phyloP scores from a whole-genome alignment of 1,284 basidiomycete species.

The Pterulicium gracile region DNA sequence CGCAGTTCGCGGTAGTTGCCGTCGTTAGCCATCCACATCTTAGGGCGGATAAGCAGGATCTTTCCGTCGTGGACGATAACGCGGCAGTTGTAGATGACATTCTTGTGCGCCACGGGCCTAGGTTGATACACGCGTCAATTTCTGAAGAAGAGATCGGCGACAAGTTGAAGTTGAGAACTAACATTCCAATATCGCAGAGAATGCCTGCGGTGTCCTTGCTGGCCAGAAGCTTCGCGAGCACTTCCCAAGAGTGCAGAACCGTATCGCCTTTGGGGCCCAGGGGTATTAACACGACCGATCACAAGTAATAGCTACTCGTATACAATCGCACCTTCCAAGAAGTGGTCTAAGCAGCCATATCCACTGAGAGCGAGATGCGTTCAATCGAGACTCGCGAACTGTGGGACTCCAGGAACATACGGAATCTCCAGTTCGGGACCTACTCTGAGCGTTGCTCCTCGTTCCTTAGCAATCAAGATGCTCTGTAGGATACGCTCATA shows the following conservation, averaged over 20 bases:
- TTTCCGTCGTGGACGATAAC: slow-evolving; percentile 79
- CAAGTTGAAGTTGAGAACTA: slow-evolving; percentile 21
- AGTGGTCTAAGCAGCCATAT: slow-evolving; percentile 93
- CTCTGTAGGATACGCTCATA: slow-evolving; percentile 85
- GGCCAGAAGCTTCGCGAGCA: slow-evolving; percentile 78
- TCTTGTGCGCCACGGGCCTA: slow-evolving; percentile 95
- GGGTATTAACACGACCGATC: slow-evolving; percentile 7
- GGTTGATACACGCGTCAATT: slow-evolving; percentile 6
- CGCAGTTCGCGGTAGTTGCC: slow-evolving; percentile 96
- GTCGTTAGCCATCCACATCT: slow-evolving; percentile 99
- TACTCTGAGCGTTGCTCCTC: slow-evolving; percentile 89
- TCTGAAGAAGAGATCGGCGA: background rate
- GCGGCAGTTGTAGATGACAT: slow-evolving; percentile 95
- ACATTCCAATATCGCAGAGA: slow-evolving; percentile 93
- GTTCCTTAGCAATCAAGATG: slow-evolving; percentile 78
- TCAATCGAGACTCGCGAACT: background rate
- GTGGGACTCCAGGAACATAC: slow-evolving; percentile 30
- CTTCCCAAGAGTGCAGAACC: slow-evolving; percentile 93
- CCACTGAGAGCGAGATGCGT: slow-evolving; percentile 53
- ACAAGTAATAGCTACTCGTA: too few species aligned
- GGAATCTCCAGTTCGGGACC: slow-evolving; percentile 98
- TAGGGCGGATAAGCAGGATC: slow-evolving; percentile 90
- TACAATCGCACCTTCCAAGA: slow-evolving; percentile 59
- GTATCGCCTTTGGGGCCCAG: slow-evolving; percentile 96
- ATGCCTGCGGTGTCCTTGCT: slow-evolving; percentile 71